These are phyloP conservation scores for Phytopythium vexans DNA, from an alignment of 352 stramenopile species.

Conservation along the genomic window DNA sequence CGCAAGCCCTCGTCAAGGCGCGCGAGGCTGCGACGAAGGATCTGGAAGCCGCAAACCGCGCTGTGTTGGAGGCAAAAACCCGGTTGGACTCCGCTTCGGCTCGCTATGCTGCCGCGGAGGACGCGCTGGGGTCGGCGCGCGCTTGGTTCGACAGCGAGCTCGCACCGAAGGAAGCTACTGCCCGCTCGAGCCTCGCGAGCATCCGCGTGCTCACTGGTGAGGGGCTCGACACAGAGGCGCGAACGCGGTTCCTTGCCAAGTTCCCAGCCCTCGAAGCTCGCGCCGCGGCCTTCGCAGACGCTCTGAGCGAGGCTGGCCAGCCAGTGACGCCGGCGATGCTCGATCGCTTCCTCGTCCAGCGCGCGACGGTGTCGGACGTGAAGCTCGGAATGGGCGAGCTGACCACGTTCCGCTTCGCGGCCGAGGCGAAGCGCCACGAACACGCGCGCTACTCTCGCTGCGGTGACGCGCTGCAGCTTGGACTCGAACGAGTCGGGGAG, in stretches of 20 bases:
- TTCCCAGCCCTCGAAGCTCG: conserved; percentile 68
- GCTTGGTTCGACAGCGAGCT: conserved; percentile 11
- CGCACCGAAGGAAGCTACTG: background rate
- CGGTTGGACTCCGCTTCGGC: conserved; percentile 12
- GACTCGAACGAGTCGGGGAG: conserved; percentile 55
- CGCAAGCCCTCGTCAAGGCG: conserved; percentile 39
- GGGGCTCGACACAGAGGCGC: conserved; percentile 16
- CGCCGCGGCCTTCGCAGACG: conserved; percentile 46
- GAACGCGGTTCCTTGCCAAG: conserved; percentile 54
- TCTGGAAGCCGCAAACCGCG: conserved; percentile 24
- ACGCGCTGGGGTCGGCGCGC: conserved; percentile 16
- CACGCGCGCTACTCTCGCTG: conserved; percentile 33
- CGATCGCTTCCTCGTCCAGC: conserved; percentile 49
- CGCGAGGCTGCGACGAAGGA: conserved; percentile 24
- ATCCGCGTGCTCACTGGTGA: conserved; percentile 3
- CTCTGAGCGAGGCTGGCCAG: conserved; percentile 25
- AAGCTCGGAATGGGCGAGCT: conserved; percentile 57
- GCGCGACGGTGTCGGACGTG: conserved; percentile 55
- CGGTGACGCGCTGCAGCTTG: conserved; percentile 57
- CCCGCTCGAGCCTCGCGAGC: conserved; percentile 5
- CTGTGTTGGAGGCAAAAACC: conserved; percentile 9
- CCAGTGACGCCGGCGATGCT: conserved; percentile 63
- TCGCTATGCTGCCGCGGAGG: conserved; percentile 6
- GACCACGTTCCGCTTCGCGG: conserved; percentile 44
- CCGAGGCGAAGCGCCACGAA: conserved; percentile 50